Base-by-base conservation (phyloP, 257 asterid genomes). In the Nicotiana tomentosiformis region DNA sequence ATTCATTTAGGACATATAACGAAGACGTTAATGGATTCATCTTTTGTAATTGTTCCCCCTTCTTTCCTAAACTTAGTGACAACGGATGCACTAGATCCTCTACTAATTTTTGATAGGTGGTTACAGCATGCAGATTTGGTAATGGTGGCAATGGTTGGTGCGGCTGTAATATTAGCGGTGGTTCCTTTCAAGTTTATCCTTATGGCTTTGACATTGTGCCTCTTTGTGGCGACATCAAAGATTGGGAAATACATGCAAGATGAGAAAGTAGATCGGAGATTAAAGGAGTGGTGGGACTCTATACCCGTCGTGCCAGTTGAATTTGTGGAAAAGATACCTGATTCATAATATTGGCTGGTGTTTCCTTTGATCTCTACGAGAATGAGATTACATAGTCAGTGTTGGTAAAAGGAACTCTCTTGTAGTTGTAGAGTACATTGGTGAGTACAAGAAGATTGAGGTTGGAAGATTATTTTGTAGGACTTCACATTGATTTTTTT, bases 221-320 rank as follows among this genome's bases (percentile, higher is more conserved):
- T 90, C 49, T 93, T 86, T 81, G 57, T 82, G 23, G 70, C 33
- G 80, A 92, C 91, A 20, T 91, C 95, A 5, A 82, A 80, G 70
- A 6, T 89, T 18, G 96, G 93, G 82, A 88, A 86, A 85, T 17
- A 3, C 7, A 66, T 87, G 84, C 89, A 89, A 66, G 91, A 79
- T 16, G 96, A 94, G 2, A 90, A 83, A 56, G 92, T 97, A 14
- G 90, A 93, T 37, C 87, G 98, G 17, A 89, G 98, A 5, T 68
- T 92, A 14, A 86, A 84, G 84, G 99, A 94, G 84, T 95, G 98
- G 99, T 95, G 99, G 99, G 97, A 94, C 79, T 92, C 98, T 5
- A 94, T 95, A 81, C 97, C 98, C 2, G 86, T 95, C 8, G 84
- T 90, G 11, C 93, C 94, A 0, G 93, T 95, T 1, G 94, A 93